Percentiles rank a stretch among this genome's conserved stretches.
These are phyloP conservation scores for Cyclotella choctawhatcheeana DNA, from an alignment of 108 stramenopile species.

Conservation along the genomic window DNA sequence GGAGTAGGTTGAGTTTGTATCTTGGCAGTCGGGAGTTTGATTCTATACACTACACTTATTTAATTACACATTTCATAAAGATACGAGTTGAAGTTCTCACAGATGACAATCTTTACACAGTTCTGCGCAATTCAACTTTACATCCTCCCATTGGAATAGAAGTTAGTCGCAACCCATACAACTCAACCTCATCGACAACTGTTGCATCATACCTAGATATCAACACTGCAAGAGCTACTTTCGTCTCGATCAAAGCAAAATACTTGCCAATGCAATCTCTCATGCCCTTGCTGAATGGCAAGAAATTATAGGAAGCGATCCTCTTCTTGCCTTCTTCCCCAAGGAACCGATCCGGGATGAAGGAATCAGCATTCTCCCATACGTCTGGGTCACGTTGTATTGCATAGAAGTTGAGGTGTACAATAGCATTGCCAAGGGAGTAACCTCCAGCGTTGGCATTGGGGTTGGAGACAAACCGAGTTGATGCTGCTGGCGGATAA, in stretches of 20 bases:
- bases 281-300: conserved; percentile 48
- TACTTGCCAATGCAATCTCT: conserved; percentile 60
- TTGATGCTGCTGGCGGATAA: conserved; percentile 45
- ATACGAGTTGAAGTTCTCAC: background rate
- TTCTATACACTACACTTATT: background rate
- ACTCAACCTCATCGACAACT: conserved; percentile 30
- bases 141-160: conserved; percentile 37
- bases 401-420: conserved; percentile 51
- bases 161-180: conserved; percentile 23
- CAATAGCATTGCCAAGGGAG: conserved; percentile 27
- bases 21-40: background rate
- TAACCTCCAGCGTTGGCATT: conserved; percentile 17
- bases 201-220: conserved; percentile 38
- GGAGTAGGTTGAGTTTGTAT: background rate
- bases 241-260: conserved; percentile 53
- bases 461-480: conserved; percentile 29
- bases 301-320: conserved; percentile 19
- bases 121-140: conserved; percentile 24
- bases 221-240: conserved; percentile 50
- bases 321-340: conserved; percentile 30
- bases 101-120: background rate
- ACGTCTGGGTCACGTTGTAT: conserved; percentile 47
- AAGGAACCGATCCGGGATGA: conserved; percentile 47
- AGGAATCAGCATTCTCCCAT: conserved; percentile 46
- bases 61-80: background rate